Conservation (phyloP, 1,284 basidiomycete genomes). For the Rhodotorula sp. region DNA sequence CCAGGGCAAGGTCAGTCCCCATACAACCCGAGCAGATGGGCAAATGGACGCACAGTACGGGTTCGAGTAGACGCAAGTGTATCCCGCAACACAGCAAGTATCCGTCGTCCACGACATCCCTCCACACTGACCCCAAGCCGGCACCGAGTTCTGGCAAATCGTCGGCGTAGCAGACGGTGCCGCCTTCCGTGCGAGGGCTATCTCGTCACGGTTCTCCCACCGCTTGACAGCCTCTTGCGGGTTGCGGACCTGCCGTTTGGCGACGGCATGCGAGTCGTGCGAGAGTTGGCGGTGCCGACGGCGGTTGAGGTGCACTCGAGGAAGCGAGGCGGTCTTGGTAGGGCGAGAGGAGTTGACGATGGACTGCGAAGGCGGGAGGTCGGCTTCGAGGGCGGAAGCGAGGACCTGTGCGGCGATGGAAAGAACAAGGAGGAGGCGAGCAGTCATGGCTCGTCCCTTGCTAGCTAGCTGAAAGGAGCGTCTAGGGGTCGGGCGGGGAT, state of each 20-base stretch:
- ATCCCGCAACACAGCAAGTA: constrained; percentile 16
- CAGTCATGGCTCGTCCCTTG: too few species aligned
- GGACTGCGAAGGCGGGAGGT: too few species aligned
- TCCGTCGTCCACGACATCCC: constrained; percentile 2
- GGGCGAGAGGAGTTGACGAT: too few species aligned
- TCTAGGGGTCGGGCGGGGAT: too few species aligned
- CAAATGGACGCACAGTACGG: constrained; percentile 8
- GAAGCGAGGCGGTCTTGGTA: too few species aligned
- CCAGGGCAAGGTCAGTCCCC: neutral
- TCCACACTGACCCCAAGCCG: constrained; percentile 7
- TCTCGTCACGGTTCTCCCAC: constrained; percentile 8
- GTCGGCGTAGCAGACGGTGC: neutral
- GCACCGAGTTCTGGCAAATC: neutral
- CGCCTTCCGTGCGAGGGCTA: neutral
- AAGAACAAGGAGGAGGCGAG: too few species aligned
- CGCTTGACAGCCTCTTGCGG: neutral
- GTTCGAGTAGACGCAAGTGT: constrained; percentile 5
- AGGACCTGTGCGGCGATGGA: too few species aligned
- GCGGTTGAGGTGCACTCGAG: neutral
- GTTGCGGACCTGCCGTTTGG: constrained; percentile 1
- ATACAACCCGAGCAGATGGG: accelerated
- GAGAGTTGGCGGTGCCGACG: neutral
- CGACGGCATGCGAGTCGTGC: neutral
- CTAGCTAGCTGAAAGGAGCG: too few species aligned
- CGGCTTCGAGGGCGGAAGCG: too few species aligned